Evolutionary conservation across 2,329 filamentous ascomycete genomes (phyloP).

Genomic region (Trichophyton equinum): DNA sequence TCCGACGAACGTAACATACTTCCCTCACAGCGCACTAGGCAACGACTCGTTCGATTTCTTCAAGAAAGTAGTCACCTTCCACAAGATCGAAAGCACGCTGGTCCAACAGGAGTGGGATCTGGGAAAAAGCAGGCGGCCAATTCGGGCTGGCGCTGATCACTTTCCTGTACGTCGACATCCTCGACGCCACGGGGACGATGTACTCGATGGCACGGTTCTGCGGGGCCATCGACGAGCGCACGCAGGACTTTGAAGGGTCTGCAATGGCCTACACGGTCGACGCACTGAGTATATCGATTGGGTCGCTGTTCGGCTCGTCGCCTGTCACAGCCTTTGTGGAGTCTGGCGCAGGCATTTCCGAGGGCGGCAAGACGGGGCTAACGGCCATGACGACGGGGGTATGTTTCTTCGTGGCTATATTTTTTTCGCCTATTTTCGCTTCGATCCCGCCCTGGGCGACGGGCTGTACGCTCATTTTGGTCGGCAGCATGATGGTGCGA

Average conservation of each 20-base stretch:
- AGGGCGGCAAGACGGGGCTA: slow-evolving; percentile 75
- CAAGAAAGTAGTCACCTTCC: slow-evolving; percentile 75
- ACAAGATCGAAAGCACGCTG: slow-evolving; percentile 57
- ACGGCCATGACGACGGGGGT: slow-evolving; percentile 66
- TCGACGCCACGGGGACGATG: slow-evolving; percentile 73
- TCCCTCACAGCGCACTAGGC: slow-evolving; percentile 59
- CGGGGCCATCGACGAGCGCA: slow-evolving; percentile 65
- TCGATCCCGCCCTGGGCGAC: slow-evolving; percentile 84
- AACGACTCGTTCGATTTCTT: slow-evolving; percentile 71
- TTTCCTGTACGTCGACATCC: slow-evolving; percentile 81
- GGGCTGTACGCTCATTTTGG: slow-evolving; percentile 73
- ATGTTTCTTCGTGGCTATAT: slow-evolving; percentile 76
- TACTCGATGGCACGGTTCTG: slow-evolving; percentile 85
- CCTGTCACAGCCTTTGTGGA: slow-evolving; percentile 82
- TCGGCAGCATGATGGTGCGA: slow-evolving; percentile 76
- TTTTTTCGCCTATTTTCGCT: slow-evolving; percentile 83
- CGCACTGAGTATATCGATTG: slow-evolving; percentile 66
- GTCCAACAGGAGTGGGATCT: slow-evolving; percentile 65
- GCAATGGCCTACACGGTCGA: slow-evolving; percentile 76
- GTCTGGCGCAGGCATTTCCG: slow-evolving; percentile 78
- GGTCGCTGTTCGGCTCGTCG: slow-evolving; percentile 61
- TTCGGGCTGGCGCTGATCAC: slow-evolving; percentile 77
- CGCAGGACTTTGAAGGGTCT: slow-evolving; percentile 78
- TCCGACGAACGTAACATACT: slow-evolving; percentile 62
- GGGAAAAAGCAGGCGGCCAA: slow-evolving; percentile 52